phyloP scores from a whole-genome alignment of 352 stramenopile species.

The Globisporangium acanthophoron region DNA sequence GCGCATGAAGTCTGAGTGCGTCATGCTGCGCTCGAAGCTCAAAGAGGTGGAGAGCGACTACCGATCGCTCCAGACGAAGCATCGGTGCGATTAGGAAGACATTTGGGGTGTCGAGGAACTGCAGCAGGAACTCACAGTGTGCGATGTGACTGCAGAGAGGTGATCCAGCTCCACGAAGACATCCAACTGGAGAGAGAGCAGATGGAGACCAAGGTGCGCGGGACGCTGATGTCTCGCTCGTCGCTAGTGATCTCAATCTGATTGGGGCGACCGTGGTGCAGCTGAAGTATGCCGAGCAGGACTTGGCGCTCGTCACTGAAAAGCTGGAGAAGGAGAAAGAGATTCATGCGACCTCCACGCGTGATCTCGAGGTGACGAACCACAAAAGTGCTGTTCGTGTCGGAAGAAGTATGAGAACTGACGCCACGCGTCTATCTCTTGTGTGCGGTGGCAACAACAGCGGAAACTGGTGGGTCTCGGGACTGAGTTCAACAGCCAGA shows the following conservation, averaged over 20 bases:
- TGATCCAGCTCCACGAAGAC: slow-evolving; percentile 68
- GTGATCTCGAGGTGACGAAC: slow-evolving; percentile 44
- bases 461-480: slow-evolving; percentile 39
- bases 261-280: slow-evolving; percentile 5
- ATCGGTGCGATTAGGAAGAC: slow-evolving; percentile 28
- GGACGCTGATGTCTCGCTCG: background rate
- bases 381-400: background rate
- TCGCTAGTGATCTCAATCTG: background rate
- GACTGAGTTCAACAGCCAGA: slow-evolving; percentile 28
- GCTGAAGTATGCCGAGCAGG: slow-evolving; percentile 72
- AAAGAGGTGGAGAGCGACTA: slow-evolving; percentile 82
- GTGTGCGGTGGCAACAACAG: slow-evolving; percentile 15
- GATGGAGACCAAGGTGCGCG: slow-evolving; percentile 45
- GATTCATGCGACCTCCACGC: slow-evolving; percentile 19
- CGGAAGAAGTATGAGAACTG: background rate
- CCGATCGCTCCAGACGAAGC: slow-evolving; percentile 60
- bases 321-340: slow-evolving; percentile 69
- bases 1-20: slow-evolving; percentile 63
- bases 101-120: background rate
- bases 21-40: slow-evolving; percentile 57
- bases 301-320: slow-evolving; percentile 40
- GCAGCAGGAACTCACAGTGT: background rate
- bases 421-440: background rate
- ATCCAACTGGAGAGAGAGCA: slow-evolving; percentile 64
- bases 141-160: slow-evolving; percentile 18